These are phyloP conservation scores for Citrullus colocynthis DNA, from an alignment of 306 rosid species.

Conservation along the genomic window DNA sequence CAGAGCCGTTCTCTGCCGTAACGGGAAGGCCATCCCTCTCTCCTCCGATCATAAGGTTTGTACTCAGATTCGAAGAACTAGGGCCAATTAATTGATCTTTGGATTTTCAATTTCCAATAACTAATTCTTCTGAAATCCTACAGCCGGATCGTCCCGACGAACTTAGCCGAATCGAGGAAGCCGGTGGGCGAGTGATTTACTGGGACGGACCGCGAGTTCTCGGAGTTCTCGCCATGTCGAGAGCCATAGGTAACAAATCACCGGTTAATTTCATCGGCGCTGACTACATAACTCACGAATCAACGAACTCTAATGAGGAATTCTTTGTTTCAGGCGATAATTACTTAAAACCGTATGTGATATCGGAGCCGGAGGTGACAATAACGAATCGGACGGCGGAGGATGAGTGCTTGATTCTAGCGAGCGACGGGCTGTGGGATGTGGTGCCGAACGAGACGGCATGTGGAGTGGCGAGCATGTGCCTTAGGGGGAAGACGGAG, in stretches of 20 bases:
- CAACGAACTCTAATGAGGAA: not conserved
- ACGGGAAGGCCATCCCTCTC: slow-evolving; percentile 45
- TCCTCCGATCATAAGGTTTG: slow-evolving; percentile 55
- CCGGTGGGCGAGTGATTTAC: slow-evolving; percentile 54
- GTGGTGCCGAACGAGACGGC: slow-evolving; percentile 50
- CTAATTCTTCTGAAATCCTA: not conserved
- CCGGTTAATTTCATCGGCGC: not conserved
- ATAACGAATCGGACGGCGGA: slow-evolving; percentile 40
- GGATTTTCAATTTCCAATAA: not conserved
- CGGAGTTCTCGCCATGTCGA: slow-evolving; percentile 61
- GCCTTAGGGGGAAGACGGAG: slow-evolving; percentile 25
- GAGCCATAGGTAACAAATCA: slow-evolving; percentile 41
- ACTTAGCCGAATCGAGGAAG: slow-evolving; percentile 34
- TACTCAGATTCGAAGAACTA: not conserved
- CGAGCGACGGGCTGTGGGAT: slow-evolving; percentile 61
- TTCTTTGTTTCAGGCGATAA: slow-evolving; percentile 31
- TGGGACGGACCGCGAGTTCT: slow-evolving; percentile 58
- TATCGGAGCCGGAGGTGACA: slow-evolving; percentile 50
- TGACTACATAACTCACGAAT: not conserved
- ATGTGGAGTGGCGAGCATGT: slow-evolving; percentile 50
- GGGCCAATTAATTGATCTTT: not conserved
- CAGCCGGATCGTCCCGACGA: slow-evolving; percentile 76
- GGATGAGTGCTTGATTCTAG: slow-evolving; percentile 43
- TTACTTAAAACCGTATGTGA: slow-evolving; percentile 53
- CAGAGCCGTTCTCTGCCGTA: slow-evolving; percentile 49